phyloP scores from a whole-genome alignment of 2,329 filamentous ascomycete species.

The Dendrostoma leiphaemia region DNA sequence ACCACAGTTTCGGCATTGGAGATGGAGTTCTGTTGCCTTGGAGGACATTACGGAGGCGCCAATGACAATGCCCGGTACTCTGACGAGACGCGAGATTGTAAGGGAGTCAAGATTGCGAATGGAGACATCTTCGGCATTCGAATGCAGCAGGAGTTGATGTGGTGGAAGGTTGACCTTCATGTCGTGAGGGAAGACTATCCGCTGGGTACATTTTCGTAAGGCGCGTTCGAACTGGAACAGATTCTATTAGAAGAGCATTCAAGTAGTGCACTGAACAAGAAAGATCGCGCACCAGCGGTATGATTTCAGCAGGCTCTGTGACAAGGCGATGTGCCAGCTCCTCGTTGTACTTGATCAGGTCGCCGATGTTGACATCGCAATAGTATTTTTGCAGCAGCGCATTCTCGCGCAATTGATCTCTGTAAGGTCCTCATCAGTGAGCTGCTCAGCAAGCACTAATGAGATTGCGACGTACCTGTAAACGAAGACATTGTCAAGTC shows the following conservation, averaged over 20 bases:
- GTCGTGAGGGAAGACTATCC: slow-evolving; percentile 83
- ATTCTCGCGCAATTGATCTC: slow-evolving; percentile 95
- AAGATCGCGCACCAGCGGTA: slow-evolving; percentile 70
- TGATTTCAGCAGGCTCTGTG: slow-evolving; percentile 87
- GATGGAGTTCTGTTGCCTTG: slow-evolving; percentile 82
- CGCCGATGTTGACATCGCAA: slow-evolving; percentile 93
- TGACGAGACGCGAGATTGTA: slow-evolving; percentile 90
- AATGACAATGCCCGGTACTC: slow-evolving; percentile 96
- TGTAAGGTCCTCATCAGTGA: slow-evolving; percentile 33
- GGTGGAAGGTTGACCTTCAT: slow-evolving; percentile 70
- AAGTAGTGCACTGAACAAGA: background rate
- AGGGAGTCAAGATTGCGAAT: slow-evolving; percentile 92
- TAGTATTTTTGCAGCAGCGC: slow-evolving; percentile 91
- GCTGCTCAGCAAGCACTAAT: slow-evolving; percentile 14
- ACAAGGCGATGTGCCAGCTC: slow-evolving; percentile 87
- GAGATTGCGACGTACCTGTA: slow-evolving; percentile 66
- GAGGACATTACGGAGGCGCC: slow-evolving; percentile 95
- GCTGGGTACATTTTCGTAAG: slow-evolving; percentile 85
- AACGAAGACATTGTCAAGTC: slow-evolving; percentile 90
- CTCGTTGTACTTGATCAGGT: slow-evolving; percentile 94
- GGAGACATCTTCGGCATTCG: slow-evolving; percentile 83
- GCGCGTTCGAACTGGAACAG: slow-evolving; percentile 77
- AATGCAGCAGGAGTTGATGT: slow-evolving; percentile 93
- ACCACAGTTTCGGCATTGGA: slow-evolving; percentile 86
- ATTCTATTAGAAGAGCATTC: slow-evolving; percentile 4